Base-by-base conservation (phyloP, 2,329 filamentous ascomycete genomes). In the Ceratocystiopsis sp. region DNA sequence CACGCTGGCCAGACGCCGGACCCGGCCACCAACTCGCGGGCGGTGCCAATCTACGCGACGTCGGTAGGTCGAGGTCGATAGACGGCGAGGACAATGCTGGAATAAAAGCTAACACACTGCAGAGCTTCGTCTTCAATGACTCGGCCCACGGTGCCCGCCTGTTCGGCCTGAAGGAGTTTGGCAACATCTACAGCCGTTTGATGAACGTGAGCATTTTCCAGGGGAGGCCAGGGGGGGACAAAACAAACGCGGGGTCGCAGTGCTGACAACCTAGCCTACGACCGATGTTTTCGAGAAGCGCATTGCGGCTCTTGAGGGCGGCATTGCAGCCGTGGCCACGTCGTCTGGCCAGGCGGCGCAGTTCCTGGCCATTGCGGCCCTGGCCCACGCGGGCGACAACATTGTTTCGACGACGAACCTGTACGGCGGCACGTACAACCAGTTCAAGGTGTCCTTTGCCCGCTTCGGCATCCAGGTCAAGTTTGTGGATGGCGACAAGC, bases 171-270 rank as follows among this genome's bases (percentile, higher is more conserved):
- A 93, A 96, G 67, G 86, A 96, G 65, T 82, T 84, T 55, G 91
- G 87, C 63, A 96, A 96, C 66, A 93, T 96, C 61, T 98, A 98
- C 71, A 91, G 80, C 60, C 84, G 91, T 50, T 86, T 98, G 55
- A 85, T 84, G 81, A 95, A 96, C 63, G 43, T 48, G 45, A 39
- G 45, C 43, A 3, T 21, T 21, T 7, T 21, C 19, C 19, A 21
- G 19, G 19, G 19, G 7, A 7, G 19, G 19, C 4, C 4, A 21
- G 19, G 19, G 19, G 19, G 19, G 4, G 19, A 21, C 4, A 21
- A 7, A 21, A 21, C 19, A 21, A 21, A 21, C 19, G 19, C n/a
- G n/a, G n/a, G 15, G 14, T 38, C 3, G 34, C n/a, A 14, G 15
- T 11, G 14, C n/a, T 36, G 19, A 21, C 19, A 21, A 21, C 7